Base-by-base conservation (phyloP, 2,329 filamentous ascomycete species). In the Seiridium unicorne region DNA sequence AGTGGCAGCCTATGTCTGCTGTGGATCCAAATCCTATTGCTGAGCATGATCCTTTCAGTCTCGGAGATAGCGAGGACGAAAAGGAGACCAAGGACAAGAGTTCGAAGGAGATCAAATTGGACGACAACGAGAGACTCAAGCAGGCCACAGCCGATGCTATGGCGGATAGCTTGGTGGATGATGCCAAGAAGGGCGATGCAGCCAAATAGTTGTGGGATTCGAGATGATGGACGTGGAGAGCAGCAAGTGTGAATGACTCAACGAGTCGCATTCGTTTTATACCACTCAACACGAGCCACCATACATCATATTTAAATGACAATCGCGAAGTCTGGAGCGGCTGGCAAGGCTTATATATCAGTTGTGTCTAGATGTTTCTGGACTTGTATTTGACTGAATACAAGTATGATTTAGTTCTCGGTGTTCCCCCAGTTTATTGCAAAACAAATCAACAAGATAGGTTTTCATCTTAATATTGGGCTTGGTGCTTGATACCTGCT, bases 1-100 rank as follows among this genome's bases (percentile, higher is more conserved):
- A 99, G 79, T 99, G 95, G 95, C 94, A 99, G 75, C 94, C 95
- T 8, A 79, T 99, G 67, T 92, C 93, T 10, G 84, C 89, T 0
- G 87, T 97, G 11, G 91, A 96, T 64, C 92, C 93, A 1, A 89
- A 86, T 64, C 93, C 94, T 11, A 90, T 97, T 63, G 83, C 85
- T 18, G 93, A 98, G 67, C 94, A 97, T 68, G 95, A 99, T 71
- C 95, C 95, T 0, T 99, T 99, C 77, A 97, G 93, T 70, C 83
- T 99, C 11, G 95, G 95, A 4, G 94, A 98, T 68, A 96, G 92
- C 70, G 94, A 98, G 66, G 93, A 97, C 66, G 95, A 99, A 75
- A 90, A 90, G 67, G 91, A 93, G 57, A 76, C 80, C 13, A 95
- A 93, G 77, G 82, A 84, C 49, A 86, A 88, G 60, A 79, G 80